Conservation (phyloP, 164 flowering plant species). For the Chimonanthus praecox region DNA sequence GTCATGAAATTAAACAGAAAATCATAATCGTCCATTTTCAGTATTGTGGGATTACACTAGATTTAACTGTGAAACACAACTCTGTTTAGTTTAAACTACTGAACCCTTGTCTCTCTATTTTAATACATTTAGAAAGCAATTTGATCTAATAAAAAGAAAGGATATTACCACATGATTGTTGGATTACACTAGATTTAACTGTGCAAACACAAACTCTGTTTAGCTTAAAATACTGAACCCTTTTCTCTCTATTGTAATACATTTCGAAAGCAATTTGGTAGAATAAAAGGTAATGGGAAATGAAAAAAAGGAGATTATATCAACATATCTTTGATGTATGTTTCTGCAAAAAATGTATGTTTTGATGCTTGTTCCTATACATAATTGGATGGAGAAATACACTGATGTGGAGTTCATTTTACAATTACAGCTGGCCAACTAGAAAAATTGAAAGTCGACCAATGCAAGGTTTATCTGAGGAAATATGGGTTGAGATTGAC, state of each 20-base stretch:
- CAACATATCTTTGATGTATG: neutral
- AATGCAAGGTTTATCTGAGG: constrained; percentile 78
- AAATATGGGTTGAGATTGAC: constrained; percentile 63
- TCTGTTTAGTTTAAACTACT: too few relatives aligned
- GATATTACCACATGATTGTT: too few relatives aligned
- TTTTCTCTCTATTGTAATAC: too few relatives aligned
- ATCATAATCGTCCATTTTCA: too few relatives aligned
- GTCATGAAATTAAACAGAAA: too few relatives aligned
- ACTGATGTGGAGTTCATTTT: neutral
- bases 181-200: neutral
- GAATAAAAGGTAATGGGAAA: neutral
- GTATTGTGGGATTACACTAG: too few relatives aligned
- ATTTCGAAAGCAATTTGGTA: neutral
- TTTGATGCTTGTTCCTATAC: neutral
- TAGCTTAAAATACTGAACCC: too few relatives aligned
- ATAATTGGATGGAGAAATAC: neutral
- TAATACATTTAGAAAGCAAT: too few relatives aligned
- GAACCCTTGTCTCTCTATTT: too few relatives aligned
- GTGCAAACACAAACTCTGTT: neutral
- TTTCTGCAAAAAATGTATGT: neutral
- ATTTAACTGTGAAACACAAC: too few relatives aligned
- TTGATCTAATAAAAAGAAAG: too few relatives aligned
- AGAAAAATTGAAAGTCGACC: constrained; percentile 68
- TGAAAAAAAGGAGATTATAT: neutral
- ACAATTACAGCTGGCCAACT: constrained; percentile 46